Base-by-base conservation (phyloP, 176 grass and related monocot genomes). In the Phoenix dactylifera region DNA sequence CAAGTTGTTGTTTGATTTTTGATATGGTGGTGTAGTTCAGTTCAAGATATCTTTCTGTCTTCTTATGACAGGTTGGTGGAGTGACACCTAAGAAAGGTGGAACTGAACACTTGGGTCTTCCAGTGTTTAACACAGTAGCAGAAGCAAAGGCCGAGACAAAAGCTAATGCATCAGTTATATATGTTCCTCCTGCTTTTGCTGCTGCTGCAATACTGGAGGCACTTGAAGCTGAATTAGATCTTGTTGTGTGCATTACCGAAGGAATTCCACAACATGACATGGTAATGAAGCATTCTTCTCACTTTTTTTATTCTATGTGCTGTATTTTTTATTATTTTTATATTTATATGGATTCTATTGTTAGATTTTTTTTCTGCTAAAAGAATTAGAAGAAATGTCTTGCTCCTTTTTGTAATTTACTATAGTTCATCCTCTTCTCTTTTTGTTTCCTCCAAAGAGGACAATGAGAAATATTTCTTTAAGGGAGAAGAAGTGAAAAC, bases 241-340 rank as follows among this genome's bases (percentile, higher is more conserved):
- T 55, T 55, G 54, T 55, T 55, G 54, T 55, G n/a, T 55, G 54
- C 17, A 19, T 22, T 55, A 55, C 54, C 3, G 54, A 55, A 55
- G 54, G 54, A 55, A 55, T 55, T 55, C 54, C 17, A 3, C 54
- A 55, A 18, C 54, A 23, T 55, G 54, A 55, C n/a, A 55, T 55
- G 54, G 54, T 55, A 19, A 23, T 12, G 10, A 44, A 14, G 35
- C 35, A 44, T 44, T 44, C 32, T 20, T 44, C 7, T 44, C 10
- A 44, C 7, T 14, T 44, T 44, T 39, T 44, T 44, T 44, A 44
- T 44, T 44, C 10, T 0, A 44, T 14, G 2, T 44, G 35, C 10
- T 44, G 35, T 44, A 44, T 20, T 12, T 39, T 44, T 32, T 32
- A 32, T 32, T 32, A 12, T 20, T 20, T 14, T 44, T 14, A 44